Conservation (phyloP, 805 yeast genomes). For the Lipomyces sp. region DNA sequence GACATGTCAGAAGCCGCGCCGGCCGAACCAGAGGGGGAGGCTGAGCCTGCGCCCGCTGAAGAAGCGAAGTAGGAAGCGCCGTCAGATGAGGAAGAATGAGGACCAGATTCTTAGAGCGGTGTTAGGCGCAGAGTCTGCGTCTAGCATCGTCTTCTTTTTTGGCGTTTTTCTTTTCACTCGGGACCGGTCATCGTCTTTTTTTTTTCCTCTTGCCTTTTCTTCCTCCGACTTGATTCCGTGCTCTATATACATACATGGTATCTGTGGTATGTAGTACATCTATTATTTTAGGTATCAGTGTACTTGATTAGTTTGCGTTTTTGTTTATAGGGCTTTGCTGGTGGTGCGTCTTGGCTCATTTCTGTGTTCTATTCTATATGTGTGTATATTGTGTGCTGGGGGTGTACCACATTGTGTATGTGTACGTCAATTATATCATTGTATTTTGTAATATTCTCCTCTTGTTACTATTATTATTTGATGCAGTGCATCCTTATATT, state of each 20-base stretch:
- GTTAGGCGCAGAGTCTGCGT: background rate
- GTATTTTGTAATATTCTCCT: no score
- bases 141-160: background rate
- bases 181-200: background rate
- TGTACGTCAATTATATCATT: no score
- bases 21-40: constrained; percentile 40
- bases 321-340: no score
- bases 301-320: no score
- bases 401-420: no score
- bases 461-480: no score
- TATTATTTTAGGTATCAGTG: background rate
- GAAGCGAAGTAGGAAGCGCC: constrained; percentile 11
- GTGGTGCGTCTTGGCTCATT: no score
- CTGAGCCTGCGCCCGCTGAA: constrained; percentile 33
- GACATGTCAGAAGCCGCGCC: constrained; percentile 78
- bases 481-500: no score
- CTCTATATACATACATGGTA: background rate
- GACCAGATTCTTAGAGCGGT: background rate
- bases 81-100: background rate
- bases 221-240: background rate
- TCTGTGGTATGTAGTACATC: no score
- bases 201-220: constrained; percentile 2
- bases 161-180: background rate
- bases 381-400: no score
- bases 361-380: no score